Evolutionary conservation across 1,139 yeast species (phyloP).

Genomic region (Geotrichum klebahnii): DNA sequence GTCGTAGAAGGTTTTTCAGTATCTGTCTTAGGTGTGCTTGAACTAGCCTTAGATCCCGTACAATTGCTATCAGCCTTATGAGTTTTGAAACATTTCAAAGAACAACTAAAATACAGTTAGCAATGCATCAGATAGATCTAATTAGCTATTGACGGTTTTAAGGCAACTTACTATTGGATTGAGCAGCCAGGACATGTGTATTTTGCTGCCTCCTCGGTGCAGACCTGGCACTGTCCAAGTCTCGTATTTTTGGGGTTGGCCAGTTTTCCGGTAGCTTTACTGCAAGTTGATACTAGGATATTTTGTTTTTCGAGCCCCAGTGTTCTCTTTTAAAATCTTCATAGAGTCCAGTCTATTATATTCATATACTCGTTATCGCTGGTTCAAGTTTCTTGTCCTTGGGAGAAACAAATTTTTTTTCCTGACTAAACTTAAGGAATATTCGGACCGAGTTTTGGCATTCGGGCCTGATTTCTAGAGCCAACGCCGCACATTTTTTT

Average conservation of each 20-base stretch:
- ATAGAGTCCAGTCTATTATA: too few species aligned
- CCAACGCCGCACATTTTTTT: too few species aligned
- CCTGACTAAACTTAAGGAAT: too few species aligned
- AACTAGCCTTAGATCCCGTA: conserved; percentile 4
- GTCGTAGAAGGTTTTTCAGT: not conserved
- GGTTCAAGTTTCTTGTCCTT: too few species aligned
- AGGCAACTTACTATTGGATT: conserved; percentile 36
- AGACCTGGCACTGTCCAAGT: conserved; percentile 44
- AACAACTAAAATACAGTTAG: conserved; percentile 41
- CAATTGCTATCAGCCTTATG: conserved; percentile 35
- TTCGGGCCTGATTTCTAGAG: too few species aligned
- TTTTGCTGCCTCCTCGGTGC: conserved; percentile 43
- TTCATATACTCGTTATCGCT: too few species aligned
- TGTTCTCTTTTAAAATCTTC: too few species aligned
- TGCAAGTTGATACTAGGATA: too few species aligned
- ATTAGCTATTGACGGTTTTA: too few species aligned
- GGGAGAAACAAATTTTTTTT: too few species aligned
- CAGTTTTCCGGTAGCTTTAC: not conserved
- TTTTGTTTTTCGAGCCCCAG: too few species aligned
- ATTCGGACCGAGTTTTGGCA: too few species aligned
- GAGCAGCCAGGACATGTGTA: conserved; percentile 62
- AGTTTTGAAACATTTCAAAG: conserved; percentile 53
- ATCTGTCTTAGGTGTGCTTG: not conserved
- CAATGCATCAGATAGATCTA: not conserved
- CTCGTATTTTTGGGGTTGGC: conserved; percentile 7